Percentiles rank a stretch among this genome's conserved stretches.
Conservation (phyloP, 352 stramenopile genomes). For the Peronospora destructor region DNA sequence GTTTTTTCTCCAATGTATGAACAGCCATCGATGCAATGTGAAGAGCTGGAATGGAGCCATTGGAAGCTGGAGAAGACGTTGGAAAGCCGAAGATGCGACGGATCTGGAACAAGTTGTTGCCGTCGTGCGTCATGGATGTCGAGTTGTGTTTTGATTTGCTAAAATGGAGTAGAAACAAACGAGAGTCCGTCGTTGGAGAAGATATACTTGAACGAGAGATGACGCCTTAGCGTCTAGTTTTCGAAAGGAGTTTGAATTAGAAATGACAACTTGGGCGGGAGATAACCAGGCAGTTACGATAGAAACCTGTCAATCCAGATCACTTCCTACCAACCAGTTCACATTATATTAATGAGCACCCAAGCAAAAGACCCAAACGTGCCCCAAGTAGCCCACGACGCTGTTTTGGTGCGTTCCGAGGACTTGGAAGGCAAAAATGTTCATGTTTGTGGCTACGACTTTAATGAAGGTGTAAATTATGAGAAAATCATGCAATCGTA, state of each 20-base stretch:
- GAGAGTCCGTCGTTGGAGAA: too few relatives aligned
- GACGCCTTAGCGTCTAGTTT: too few relatives aligned
- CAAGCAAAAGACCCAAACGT: conserved; percentile 11
- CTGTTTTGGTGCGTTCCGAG: conserved; percentile 72
- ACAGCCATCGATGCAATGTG: conserved; percentile 59
- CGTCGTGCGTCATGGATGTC: conserved; percentile 23
- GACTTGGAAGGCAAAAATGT: conserved; percentile 62
- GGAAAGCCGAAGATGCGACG: conserved; percentile 50
- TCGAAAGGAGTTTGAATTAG: neutral
- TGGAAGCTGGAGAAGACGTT: neutral
- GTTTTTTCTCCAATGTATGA: conserved; percentile 63
- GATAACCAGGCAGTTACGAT: neutral
- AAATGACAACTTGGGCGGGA: neutral
- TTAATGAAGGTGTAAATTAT: conserved; percentile 87
- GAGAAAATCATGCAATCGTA: conserved; percentile 80
- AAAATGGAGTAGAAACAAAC: too few relatives aligned
- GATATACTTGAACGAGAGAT: neutral
- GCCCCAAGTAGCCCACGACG: conserved; percentile 56
- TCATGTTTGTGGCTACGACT: conserved; percentile 79
- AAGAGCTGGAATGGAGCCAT: conserved; percentile 13
- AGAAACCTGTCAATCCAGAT: neutral
- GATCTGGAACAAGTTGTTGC: conserved; percentile 73
- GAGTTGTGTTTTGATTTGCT: neutral
- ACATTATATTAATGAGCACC: conserved; percentile 15
- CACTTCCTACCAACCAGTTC: neutral